These are phyloP conservation scores for Cyberlindnera samutprakarnensis DNA, from an alignment of 805 yeast species.

Conservation along the genomic window DNA sequence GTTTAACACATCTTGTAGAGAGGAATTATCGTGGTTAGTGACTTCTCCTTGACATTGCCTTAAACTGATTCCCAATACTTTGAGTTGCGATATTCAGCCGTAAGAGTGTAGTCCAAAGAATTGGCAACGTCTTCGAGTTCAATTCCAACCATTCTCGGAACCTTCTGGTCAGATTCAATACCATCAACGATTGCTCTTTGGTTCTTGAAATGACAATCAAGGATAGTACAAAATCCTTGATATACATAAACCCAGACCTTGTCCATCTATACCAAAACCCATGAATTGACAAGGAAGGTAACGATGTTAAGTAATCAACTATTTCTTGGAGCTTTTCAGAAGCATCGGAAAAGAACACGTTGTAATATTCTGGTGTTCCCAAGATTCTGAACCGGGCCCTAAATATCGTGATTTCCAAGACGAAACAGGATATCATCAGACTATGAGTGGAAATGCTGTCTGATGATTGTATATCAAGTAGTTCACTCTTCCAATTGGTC, in stretches of 20 bases:
- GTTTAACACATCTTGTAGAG: too few species aligned
- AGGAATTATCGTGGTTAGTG: too few species aligned
- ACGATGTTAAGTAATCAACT: neutral
- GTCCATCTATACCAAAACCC: slow-evolving; percentile 10
- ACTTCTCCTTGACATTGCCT: neutral
- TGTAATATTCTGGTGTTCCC: neutral
- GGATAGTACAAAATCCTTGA: slow-evolving; percentile 6
- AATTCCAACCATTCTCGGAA: slow-evolving; percentile 11
- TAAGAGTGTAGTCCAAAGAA: slow-evolving; percentile 8
- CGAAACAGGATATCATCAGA: neutral
- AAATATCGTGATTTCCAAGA: neutral
- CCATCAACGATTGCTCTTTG: neutral
- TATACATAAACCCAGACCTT: slow-evolving; percentile 8
- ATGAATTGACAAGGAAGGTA: neutral
- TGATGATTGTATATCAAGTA: too few species aligned
- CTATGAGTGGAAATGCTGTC: neutral
- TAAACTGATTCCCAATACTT: slow-evolving; percentile 10
- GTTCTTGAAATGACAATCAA: slow-evolving; percentile 2
- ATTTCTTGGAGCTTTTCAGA: neutral
- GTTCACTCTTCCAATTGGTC: neutral
- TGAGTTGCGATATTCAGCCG: slow-evolving; percentile 10
- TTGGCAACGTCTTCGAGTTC: slow-evolving; percentile 4
- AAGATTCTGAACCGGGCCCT: neutral
- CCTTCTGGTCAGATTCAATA: neutral
- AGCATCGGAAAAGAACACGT: neutral